Conservation (phyloP, 176 grass and related monocot genomes). For the Stipa capillata region DNA sequence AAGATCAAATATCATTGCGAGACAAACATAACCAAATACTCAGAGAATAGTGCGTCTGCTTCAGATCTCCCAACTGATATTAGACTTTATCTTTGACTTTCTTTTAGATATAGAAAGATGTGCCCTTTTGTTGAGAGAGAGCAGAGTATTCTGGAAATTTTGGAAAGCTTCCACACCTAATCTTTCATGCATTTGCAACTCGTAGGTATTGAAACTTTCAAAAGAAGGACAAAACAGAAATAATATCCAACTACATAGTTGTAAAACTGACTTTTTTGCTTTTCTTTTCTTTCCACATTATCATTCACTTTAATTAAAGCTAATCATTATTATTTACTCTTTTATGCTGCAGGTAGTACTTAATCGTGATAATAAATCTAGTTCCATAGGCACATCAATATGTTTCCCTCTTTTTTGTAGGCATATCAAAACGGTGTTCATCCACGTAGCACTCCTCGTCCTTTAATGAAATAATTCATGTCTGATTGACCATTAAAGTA, state of each 20-base stretch:
- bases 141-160: background rate
- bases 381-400: slow-evolving; percentile 3
- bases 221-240: background rate
- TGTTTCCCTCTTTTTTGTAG: background rate
- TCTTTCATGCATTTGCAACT: background rate
- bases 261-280: background rate
- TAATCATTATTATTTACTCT: slow-evolving; percentile 15
- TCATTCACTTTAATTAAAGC: slow-evolving; percentile 12
- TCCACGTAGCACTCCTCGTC: background rate
- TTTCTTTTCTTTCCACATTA: background rate
- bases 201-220: background rate
- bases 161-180: background rate
- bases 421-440: background rate
- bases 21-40: no score
- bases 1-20: no score
- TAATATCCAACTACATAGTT: background rate
- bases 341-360: background rate
- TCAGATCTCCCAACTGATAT: no score
- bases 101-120: no score
- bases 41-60: no score
- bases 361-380: slow-evolving; percentile 18
- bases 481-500: background rate
- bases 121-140: background rate
- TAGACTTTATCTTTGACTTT: background rate
- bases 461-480: slow-evolving; percentile 16